Percentiles rank a stretch among this genome's conserved stretches.
Conservation (phyloP, 2,329 filamentous ascomycete species). For the Ceratocystis destructans region DNA sequence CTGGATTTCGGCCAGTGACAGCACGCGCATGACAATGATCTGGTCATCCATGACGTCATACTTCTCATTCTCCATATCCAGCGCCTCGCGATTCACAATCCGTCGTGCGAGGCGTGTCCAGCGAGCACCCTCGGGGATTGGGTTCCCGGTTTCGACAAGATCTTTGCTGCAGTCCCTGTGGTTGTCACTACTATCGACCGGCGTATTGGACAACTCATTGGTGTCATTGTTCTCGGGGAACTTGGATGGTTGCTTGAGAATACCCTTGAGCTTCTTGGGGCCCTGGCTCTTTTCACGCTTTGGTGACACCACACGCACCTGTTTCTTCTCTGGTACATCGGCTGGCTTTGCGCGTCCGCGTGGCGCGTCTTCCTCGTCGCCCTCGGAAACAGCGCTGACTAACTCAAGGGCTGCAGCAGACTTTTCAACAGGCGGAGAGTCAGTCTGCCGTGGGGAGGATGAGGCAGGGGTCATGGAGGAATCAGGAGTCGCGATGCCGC, state of each 20-base stretch:
- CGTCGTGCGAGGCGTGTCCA: conserved; percentile 90
- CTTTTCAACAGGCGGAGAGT: neutral
- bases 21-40: conserved; percentile 78
- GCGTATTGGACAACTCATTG: conserved; percentile 42
- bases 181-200: conserved; percentile 85
- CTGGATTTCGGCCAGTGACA: conserved; percentile 82
- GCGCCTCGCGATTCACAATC: conserved; percentile 76
- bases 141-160: conserved; percentile 31
- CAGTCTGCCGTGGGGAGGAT: neutral
- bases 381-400: neutral
- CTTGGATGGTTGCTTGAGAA: conserved; percentile 66
- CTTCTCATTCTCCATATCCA: conserved; percentile 75
- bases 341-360: neutral
- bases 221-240: conserved; percentile 62
- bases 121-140: conserved; percentile 63
- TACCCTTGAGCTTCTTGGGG: conserved; percentile 62
- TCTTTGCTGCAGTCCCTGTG: conserved; percentile 66
- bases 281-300: conserved; percentile 45
- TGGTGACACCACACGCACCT: conserved; percentile 59
- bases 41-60: conserved; percentile 88
- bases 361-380: neutral
- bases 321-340: conserved; percentile 20
- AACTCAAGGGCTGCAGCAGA: neutral
- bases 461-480: neutral
- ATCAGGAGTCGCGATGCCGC: neutral